Evolutionary conservation across 2,329 filamentous ascomycete genomes (phyloP).

Genomic region (Pezizomycotina sp.): DNA sequence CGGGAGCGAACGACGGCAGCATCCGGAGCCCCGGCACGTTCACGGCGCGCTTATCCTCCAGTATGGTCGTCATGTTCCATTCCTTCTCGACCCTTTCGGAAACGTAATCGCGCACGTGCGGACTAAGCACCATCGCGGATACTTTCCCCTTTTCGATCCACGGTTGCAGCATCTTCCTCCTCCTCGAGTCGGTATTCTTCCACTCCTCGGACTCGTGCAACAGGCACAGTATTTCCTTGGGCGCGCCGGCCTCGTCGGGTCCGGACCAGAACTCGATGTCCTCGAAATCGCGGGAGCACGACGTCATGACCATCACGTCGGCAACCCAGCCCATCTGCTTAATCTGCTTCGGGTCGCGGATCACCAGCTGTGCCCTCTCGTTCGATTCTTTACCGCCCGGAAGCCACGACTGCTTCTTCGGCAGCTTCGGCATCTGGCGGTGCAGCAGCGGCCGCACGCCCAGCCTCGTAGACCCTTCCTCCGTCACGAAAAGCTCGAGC

Average conservation of each 20-base stretch:
- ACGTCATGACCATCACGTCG: slow-evolving; percentile 18
- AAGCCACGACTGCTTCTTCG: slow-evolving; percentile 10
- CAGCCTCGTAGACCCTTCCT: slow-evolving; percentile 15
- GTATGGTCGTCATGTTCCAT: slow-evolving; percentile 18
- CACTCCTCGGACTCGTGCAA: slow-evolving; percentile 18
- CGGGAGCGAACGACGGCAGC: slow-evolving; percentile 12
- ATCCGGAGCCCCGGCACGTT: slow-evolving; percentile 10
- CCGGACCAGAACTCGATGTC: no score
- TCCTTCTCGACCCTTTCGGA: slow-evolving; percentile 18
- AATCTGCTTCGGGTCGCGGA: slow-evolving; percentile 9
- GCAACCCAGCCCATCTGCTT: slow-evolving; percentile 17
- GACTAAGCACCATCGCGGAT: slow-evolving; percentile 23
- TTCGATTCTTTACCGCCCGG: no score
- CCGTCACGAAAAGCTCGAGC: slow-evolving; percentile 17
- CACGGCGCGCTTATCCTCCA: slow-evolving; percentile 9
- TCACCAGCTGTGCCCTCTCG: background rate
- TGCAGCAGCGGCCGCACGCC: slow-evolving; percentile 18
- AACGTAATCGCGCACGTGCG: slow-evolving; percentile 24
- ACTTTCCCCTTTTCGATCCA: slow-evolving; percentile 23
- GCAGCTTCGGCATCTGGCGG: slow-evolving; percentile 12
- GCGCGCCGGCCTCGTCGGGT: slow-evolving; percentile 15
- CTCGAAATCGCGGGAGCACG: slow-evolving; percentile 17
- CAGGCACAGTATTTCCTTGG: slow-evolving; percentile 18
- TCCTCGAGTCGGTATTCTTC: slow-evolving; percentile 7
- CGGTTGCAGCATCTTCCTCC: slow-evolving; percentile 11